phyloP scores from a whole-genome alignment of 2,329 filamentous ascomycete genomes.

The Fusarium nygamai region DNA sequence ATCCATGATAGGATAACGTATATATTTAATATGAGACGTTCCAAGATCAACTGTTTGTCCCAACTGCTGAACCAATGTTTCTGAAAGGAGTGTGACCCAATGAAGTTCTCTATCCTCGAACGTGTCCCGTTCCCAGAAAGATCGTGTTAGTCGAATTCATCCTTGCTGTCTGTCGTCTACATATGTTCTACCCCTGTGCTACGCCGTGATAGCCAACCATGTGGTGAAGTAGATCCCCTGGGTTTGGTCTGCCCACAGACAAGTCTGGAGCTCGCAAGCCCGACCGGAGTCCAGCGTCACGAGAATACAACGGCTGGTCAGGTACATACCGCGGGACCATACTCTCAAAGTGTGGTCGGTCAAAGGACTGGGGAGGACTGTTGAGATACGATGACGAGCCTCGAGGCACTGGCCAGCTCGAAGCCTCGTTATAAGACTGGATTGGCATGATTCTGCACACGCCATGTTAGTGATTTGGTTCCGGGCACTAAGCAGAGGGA shows the following conservation, averaged over 20 bases:
- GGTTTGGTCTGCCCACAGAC: not conserved
- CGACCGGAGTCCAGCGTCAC: not conserved
- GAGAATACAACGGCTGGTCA: slow-evolving; percentile 5
- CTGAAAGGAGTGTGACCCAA: slow-evolving; percentile 18
- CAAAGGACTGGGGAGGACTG: slow-evolving; percentile 1
- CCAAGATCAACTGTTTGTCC: not conserved
- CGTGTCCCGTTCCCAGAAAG: not conserved
- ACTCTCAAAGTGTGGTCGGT: slow-evolving; percentile 6
- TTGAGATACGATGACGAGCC: not conserved
- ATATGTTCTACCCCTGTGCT: slow-evolving; percentile 1
- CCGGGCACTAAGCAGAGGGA: not conserved
- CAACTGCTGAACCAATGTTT: not conserved
- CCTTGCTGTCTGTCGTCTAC: not conserved
- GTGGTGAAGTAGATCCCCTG: slow-evolving; percentile 4
- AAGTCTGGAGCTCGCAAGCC: slow-evolving; percentile 18
- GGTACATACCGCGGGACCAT: slow-evolving; percentile 11
- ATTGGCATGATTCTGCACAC: slow-evolving; percentile 9
- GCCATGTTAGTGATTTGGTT: slow-evolving; percentile 5
- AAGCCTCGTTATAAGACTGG: slow-evolving; percentile 7
- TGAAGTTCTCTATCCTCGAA: not conserved
- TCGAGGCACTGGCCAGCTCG: slow-evolving; percentile 25
- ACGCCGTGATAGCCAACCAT: slow-evolving; percentile 11
- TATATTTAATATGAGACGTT: slow-evolving; percentile 7
- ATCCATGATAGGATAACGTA: slow-evolving; percentile 31
- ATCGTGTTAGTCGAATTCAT: not conserved